A percentile compares a stretch with the other conserved stretches of the same genome.
Evolutionary conservation across 768 basidiomycete genomes (phyloP).

Genomic region (Coprinopsis cinerea): DNA sequence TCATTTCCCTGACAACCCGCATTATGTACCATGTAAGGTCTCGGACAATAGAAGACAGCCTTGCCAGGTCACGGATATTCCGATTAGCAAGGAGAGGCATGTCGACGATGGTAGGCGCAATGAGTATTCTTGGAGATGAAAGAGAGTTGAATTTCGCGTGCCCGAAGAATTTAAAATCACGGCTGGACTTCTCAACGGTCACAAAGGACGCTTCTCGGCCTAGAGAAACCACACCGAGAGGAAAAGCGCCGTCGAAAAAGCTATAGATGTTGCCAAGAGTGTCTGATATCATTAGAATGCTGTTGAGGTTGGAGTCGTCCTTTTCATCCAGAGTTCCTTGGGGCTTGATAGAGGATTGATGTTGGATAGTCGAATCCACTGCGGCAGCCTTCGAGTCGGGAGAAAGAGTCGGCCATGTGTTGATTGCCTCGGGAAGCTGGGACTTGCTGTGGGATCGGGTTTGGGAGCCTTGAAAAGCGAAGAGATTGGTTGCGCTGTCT

Average conservation of each 20-base stretch:
- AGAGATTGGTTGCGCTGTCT: constrained; percentile 67
- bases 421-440: constrained; percentile 53
- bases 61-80: constrained; percentile 62
- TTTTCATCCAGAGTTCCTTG: constrained; percentile 32
- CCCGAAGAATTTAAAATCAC: constrained; percentile 42
- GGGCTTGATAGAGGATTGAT: constrained; percentile 22
- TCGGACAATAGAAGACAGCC: constrained; percentile 60
- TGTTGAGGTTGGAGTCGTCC: constrained; percentile 53
- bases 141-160: constrained; percentile 29
- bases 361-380: constrained; percentile 57
- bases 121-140: constrained; percentile 23
- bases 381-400: constrained; percentile 32
- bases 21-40: constrained; percentile 70
- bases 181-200: constrained; percentile 44
- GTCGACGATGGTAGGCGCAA: constrained; percentile 42
- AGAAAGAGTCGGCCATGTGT: constrained; percentile 63
- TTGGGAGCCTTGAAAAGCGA: constrained; percentile 72
- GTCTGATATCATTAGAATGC: constrained; percentile 60
- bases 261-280: constrained; percentile 50
- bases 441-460: constrained; percentile 39
- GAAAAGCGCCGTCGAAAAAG: constrained; percentile 75
- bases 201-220: constrained; percentile 25
- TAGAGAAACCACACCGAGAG: constrained; percentile 49
- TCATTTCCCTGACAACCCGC: constrained; percentile 69
- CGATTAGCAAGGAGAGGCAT: constrained; percentile 54